Percentiles rank a stretch among this genome's conserved stretches.
phyloP scores from a whole-genome alignment of 23 red algal species.

The Gracilaria gracilis region DNA sequence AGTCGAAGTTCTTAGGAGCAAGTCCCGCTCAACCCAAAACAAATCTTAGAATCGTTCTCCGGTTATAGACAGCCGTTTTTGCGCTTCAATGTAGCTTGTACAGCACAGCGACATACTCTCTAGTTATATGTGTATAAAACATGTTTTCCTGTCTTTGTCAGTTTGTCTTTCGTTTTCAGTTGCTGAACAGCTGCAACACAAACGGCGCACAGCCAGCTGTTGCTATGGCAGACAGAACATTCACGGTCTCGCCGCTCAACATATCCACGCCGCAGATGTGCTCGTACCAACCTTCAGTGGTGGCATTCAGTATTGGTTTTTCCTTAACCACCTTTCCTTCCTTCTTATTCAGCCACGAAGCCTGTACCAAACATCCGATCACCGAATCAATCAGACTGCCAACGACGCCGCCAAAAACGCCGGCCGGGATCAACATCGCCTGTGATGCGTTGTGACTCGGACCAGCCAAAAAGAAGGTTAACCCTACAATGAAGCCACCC shows the following conservation, averaged over 20 bases:
- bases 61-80: neutral
- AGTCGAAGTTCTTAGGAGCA: neutral
- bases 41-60: neutral
- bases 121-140: neutral
- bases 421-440: constrained; percentile 23
- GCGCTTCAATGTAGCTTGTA: neutral
- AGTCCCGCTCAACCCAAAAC: neutral
- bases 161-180: neutral
- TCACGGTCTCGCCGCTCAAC: constrained; percentile 59
- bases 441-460: constrained; percentile 34
- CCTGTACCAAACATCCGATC: constrained; percentile 36
- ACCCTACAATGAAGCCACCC: constrained; percentile 58
- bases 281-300: neutral
- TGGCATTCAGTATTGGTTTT: neutral
- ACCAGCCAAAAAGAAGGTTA: constrained; percentile 39
- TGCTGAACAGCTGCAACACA: constrained; percentile 35
- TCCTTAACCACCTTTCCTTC: constrained; percentile 45
- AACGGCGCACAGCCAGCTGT: constrained; percentile 51
- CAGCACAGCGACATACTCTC: neutral
- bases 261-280: constrained; percentile 51
- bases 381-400: constrained; percentile 52
- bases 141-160: neutral
- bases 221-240: constrained; percentile 34
- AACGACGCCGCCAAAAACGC: constrained; percentile 43
- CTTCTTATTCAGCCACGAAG: constrained; percentile 31